These are phyloP conservation scores for Hymenoscyphus repandus DNA, from an alignment of 2,329 filamentous ascomycete genomes.

Conservation along the genomic window DNA sequence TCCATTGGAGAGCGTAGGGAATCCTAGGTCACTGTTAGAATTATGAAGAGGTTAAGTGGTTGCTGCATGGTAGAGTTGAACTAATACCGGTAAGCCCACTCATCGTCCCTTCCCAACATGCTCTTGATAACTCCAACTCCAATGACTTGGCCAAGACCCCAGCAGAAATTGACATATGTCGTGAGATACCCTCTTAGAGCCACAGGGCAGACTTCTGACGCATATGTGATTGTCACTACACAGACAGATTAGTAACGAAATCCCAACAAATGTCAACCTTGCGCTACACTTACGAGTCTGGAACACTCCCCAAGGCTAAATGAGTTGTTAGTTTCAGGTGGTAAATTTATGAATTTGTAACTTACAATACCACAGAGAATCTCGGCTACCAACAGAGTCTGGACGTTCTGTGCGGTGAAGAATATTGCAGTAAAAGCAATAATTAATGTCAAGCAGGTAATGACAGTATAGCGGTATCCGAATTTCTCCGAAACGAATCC, in stretches of 20 bases:
- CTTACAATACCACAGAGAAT: constrained; percentile 43
- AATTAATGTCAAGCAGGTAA: constrained; percentile 40
- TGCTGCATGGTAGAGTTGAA: no score
- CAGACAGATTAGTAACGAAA: constrained; percentile 2
- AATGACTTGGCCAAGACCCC: constrained; percentile 46
- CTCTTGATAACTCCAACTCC: constrained; percentile 45
- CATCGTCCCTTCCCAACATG: constrained; percentile 39
- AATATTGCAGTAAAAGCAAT: constrained; percentile 44
- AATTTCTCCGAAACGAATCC: constrained; percentile 46
- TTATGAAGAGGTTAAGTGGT: background rate
- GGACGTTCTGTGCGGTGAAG: constrained; percentile 44
- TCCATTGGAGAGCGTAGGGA: constrained; percentile 47
- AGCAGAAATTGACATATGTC: constrained; percentile 52
- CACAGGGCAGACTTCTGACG: constrained; percentile 51
- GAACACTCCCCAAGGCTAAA: constrained; percentile 39
- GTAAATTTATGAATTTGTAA: background rate
- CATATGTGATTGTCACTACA: constrained; percentile 31
- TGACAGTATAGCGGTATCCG: constrained; percentile 46
- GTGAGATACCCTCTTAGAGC: constrained; percentile 50
- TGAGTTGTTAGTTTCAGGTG: constrained; percentile 2
- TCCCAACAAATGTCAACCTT: background rate
- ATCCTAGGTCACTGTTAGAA: constrained; percentile 27
- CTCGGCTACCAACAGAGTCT: constrained; percentile 43
- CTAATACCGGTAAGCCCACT: constrained; percentile 42
- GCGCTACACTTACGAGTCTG: constrained; percentile 37